phyloP scores from a whole-genome alignment of 208 protist species.

The Wallacemonas sp. region DNA sequence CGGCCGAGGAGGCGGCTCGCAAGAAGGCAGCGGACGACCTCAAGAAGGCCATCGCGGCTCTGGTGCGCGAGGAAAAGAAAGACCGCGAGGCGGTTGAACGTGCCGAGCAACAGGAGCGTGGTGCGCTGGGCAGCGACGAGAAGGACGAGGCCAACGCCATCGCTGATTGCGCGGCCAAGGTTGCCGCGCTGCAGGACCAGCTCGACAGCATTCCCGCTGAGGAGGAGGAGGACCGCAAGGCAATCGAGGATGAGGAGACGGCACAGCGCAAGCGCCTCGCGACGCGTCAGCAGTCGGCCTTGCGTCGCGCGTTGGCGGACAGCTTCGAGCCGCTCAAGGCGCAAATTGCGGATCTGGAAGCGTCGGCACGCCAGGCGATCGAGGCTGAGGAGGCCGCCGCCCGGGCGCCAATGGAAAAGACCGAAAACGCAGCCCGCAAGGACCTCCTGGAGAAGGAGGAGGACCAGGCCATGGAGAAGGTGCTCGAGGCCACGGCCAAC shows the following conservation, averaged over 20 bases:
- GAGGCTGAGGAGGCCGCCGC: neutral
- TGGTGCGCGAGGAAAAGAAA: neutral
- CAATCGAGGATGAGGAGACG: constrained; percentile 3
- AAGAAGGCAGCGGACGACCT: neutral
- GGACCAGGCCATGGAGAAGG: constrained; percentile 14
- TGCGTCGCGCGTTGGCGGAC: neutral
- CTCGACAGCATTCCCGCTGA: neutral
- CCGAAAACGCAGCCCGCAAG: neutral
- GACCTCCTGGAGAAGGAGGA: constrained; percentile 8
- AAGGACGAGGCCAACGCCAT: constrained; percentile 1
- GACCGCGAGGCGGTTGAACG: constrained; percentile 8
- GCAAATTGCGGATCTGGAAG: neutral
- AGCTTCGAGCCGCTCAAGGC: constrained; percentile 4
- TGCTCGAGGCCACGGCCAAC: constrained; percentile 23
- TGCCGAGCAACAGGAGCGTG: constrained; percentile 13
- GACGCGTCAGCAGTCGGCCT: neutral
- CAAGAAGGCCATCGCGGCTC: neutral
- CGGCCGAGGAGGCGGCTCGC: constrained; percentile 15
- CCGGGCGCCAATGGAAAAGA: constrained; percentile 5
- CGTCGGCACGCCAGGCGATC: neutral
- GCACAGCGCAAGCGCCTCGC: constrained; percentile 2
- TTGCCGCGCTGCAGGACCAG: neutral
- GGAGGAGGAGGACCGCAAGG: constrained; percentile 6
- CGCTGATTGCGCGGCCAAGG: neutral
- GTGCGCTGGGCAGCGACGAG: neutral